phyloP scores from a whole-genome alignment of 116 monocot genomes.

The Phalaenopsis hybrid region DNA sequence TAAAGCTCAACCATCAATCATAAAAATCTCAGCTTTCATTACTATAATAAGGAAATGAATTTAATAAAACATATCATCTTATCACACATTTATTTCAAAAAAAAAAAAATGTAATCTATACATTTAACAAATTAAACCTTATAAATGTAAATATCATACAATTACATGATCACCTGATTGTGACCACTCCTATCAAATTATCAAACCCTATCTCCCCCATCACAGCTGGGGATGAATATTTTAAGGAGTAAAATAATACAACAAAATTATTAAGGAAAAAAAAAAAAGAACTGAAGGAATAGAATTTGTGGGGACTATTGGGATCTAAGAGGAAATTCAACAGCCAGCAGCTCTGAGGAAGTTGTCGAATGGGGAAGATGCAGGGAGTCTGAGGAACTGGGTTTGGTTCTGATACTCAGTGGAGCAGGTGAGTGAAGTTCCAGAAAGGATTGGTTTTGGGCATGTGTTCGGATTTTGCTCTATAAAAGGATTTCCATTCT shows the following conservation, averaged over 20 bases:
- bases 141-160: background rate
- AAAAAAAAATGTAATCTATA: background rate
- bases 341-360: conserved; percentile 38
- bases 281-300: background rate
- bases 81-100: background rate
- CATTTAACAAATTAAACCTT: background rate
- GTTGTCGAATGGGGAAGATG: conserved; percentile 41
- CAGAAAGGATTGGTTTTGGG: conserved; percentile 1
- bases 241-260: background rate
- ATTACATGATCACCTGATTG: background rate
- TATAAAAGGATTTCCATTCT: conserved; percentile 28
- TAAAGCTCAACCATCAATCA: background rate
- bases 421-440: background rate
- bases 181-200: background rate
- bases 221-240: background rate
- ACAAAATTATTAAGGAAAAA: conserved; percentile 1
- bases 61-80: background rate
- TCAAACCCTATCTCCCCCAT: no score
- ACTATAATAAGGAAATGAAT: background rate
- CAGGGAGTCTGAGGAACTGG: conserved; percentile 34
- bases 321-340: conserved; percentile 3
- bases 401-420: conserved; percentile 13
- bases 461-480: conserved; percentile 4
- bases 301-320: background rate
- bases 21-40: background rate